phyloP scores from a whole-genome alignment of 495 filamentous ascomycete genomes.

The Aspergillus saccharolyticus region DNA sequence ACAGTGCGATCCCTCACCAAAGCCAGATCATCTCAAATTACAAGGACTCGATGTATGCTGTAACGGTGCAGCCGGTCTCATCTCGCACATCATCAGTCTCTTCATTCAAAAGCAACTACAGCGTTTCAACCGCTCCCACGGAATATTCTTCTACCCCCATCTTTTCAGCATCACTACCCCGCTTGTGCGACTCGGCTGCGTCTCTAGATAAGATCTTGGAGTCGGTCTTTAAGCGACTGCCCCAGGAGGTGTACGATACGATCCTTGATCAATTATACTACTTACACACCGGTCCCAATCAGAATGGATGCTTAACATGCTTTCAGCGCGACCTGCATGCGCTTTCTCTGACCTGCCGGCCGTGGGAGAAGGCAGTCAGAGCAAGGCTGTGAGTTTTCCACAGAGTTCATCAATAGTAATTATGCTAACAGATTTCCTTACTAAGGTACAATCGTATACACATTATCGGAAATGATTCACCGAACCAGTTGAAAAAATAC shows the following conservation, averaged over 20 bases:
- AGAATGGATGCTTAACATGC: conserved; percentile 62
- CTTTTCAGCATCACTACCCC: conserved; percentile 33
- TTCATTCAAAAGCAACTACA: conserved; percentile 40
- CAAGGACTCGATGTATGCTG: conserved; percentile 24
- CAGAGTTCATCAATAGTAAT: neutral
- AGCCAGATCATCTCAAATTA: conserved; percentile 16
- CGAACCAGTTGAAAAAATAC: conserved; percentile 57
- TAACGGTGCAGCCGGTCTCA: conserved; percentile 28
- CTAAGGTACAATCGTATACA: conserved; percentile 64
- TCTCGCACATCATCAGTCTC: conserved; percentile 39
- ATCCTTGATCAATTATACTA: conserved; percentile 48
- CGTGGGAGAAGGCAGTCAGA: conserved; percentile 63
- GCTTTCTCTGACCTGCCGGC: conserved; percentile 60
- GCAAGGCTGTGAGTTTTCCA: conserved; percentile 52
- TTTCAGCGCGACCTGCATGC: conserved; percentile 70
- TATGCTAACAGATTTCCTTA: conserved; percentile 11
- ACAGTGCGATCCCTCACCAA: conserved; percentile 23
- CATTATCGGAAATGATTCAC: conserved; percentile 64
- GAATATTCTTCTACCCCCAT: conserved; percentile 27
- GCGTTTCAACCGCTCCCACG: conserved; percentile 37
- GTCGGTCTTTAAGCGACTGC: conserved; percentile 46
- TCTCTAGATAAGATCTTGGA: conserved; percentile 32
- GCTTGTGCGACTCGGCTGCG: conserved; percentile 34
- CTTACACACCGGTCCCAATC: conserved; percentile 41
- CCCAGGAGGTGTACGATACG: conserved; percentile 52